Conservation (phyloP, 306 rosid species). For the Herpetospermum pedunculosum region DNA sequence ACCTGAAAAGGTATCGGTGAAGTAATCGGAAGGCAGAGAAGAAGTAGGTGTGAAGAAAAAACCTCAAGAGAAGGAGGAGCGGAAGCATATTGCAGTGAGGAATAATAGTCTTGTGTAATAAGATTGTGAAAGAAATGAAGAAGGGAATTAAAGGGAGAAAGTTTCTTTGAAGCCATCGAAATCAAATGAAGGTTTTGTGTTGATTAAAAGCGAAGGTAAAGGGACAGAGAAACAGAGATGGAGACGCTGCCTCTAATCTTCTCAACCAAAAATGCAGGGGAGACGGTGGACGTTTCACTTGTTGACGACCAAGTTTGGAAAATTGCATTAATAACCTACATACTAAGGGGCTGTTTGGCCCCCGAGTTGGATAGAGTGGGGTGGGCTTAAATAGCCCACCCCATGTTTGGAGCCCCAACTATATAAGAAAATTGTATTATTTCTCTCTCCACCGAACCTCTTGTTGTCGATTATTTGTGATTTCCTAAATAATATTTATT, state of each 20-base stretch:
- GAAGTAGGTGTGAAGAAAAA: not conserved
- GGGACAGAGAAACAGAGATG: conserved; percentile 7
- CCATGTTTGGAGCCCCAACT: too few relatives aligned
- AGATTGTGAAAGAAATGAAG: not conserved
- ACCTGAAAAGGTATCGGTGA: not conserved
- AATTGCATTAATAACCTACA: too few relatives aligned
- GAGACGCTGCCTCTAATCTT: conserved; percentile 2
- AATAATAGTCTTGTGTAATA: not conserved
- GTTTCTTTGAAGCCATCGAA: not conserved
- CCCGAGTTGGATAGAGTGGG: too few relatives aligned
- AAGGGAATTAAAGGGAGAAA: not conserved
- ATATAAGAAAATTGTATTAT: too few relatives aligned
- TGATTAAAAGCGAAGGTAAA: conserved; percentile 4
- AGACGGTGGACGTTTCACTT: conserved; percentile 1
- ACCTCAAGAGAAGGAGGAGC: not conserved
- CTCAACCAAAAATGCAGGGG: not conserved
- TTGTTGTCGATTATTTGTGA: too few relatives aligned
- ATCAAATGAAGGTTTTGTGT: not conserved
- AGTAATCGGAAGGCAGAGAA: not conserved
- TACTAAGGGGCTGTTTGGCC: too few relatives aligned
- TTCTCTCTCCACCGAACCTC: too few relatives aligned
- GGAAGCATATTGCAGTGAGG: not conserved
- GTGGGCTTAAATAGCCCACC: too few relatives aligned
- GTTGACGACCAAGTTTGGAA: not conserved
- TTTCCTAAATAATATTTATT: too few relatives aligned